Base-by-base conservation (phyloP, 805 yeast species). In the Starmerella roubikii region DNA sequence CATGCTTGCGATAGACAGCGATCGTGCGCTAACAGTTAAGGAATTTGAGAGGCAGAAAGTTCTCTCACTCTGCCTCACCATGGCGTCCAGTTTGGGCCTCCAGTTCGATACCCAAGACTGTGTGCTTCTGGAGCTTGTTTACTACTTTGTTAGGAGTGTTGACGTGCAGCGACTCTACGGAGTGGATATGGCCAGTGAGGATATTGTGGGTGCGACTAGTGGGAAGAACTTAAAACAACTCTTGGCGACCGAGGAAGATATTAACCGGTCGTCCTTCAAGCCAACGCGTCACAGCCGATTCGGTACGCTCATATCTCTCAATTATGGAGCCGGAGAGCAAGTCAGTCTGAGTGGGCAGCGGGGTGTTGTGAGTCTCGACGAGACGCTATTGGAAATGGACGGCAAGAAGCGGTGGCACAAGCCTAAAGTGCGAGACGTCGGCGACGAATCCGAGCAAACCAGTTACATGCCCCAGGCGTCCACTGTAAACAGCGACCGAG, bases 281-380 rank as follows among this genome's bases (percentile, higher is more conserved):
- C 68, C 55, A 59, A 67, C 83, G 1, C 68, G 98, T 34, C 98
- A 88, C 54, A 86, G 91, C 2, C 68, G 94, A 37, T 88, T 88
- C 62, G 98, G 98, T 1, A 76, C 96, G 0, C 62, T 86, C 45
- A 58, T 85, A 10, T 76, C 93, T 2, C 65, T 88, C 23, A 74
- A 77, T 43, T 71, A 78, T 16, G 67, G 69, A 19, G 75, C 76
- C 38, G 65, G 74, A 22, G 80, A 22, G 57, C 80, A 16, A 71
- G 82, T 5, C 69, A 84, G 1, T 69, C 19, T 47, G 3, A 48
- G 91, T 3, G 91, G 93, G 2, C 86, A 81, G 48, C 70, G 71
- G 22, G 83, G 76, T 3, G 51, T 79, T 3, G 49, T 64, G 10
- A 64, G 67, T 32, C 66, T 67, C 8, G 53, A 59, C n/a, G 66